Conservation (phyloP, 2,329 filamentous ascomycete species). For the Pestalotiopsis sp. region DNA sequence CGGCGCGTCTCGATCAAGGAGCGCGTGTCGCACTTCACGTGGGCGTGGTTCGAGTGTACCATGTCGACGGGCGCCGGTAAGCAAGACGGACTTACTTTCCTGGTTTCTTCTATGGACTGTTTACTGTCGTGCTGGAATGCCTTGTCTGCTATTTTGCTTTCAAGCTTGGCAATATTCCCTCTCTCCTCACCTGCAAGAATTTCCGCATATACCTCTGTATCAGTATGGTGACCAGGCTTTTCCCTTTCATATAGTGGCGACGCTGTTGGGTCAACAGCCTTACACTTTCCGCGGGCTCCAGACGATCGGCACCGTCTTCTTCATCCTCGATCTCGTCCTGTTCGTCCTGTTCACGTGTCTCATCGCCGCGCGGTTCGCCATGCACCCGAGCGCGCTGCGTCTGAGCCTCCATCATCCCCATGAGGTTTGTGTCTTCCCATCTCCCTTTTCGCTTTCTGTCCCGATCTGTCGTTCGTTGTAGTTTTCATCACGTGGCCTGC, state of each 20-base stretch:
- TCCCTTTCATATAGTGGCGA: constrained; percentile 21
- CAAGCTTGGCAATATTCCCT: too few species aligned
- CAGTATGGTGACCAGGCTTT: background rate
- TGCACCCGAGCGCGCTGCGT: constrained; percentile 60
- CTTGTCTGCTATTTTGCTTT: too few species aligned
- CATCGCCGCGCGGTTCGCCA: constrained; percentile 60
- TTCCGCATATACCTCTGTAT: background rate
- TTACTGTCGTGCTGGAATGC: too few species aligned
- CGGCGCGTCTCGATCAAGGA: constrained; percentile 5
- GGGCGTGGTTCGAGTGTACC: constrained; percentile 36
- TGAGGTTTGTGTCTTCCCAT: constrained; percentile 25
- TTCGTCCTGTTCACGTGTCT: constrained; percentile 51
- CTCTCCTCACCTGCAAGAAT: too few species aligned
- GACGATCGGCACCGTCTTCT: constrained; percentile 50
- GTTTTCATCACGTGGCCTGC: too few species aligned
- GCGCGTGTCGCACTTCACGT: constrained; percentile 18
- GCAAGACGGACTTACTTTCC: background rate
- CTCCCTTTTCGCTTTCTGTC: background rate
- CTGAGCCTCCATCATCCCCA: constrained; percentile 64
- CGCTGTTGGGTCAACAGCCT: constrained; percentile 36
- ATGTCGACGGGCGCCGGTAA: constrained; percentile 35
- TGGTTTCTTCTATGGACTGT: too few species aligned
- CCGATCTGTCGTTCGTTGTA: too few species aligned
- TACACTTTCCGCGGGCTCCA: constrained; percentile 49
- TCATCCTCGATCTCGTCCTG: constrained; percentile 52